Conservation (phyloP, 176 grass and related monocot genomes). For the Tillandsia leiboldiana region DNA sequence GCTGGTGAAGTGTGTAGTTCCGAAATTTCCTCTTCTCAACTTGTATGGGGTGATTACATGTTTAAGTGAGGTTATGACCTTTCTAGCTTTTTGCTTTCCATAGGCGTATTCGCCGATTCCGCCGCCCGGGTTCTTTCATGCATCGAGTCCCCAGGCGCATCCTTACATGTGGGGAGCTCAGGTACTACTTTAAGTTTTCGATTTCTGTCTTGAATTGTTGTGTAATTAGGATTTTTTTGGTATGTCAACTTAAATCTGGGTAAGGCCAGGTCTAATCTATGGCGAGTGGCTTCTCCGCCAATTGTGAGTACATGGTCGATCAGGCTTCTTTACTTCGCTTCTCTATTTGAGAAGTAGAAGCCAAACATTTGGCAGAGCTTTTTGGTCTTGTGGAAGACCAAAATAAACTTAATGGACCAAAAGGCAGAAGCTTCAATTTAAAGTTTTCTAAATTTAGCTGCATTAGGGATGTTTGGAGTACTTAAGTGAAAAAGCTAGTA, state of each 20-base stretch:
- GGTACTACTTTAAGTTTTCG: conserved; percentile 24
- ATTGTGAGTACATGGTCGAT: no score
- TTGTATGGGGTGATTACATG: conserved; percentile 1
- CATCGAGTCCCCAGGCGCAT: conserved; percentile 73
- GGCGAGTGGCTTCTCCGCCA: no score
- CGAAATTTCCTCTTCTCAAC: neutral
- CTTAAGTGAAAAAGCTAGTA: neutral
- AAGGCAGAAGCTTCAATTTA: no score
- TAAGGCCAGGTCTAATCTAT: neutral
- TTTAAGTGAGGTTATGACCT: neutral
- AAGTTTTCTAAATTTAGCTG: no score
- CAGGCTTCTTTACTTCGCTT: no score
- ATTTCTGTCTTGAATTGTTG: conserved; percentile 4
- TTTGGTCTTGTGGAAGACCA: neutral
- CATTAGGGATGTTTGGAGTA: no score
- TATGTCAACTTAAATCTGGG: neutral
- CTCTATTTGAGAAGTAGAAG: no score
- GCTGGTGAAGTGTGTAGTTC: conserved; percentile 5
- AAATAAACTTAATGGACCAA: neutral
- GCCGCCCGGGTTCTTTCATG: conserved; percentile 78
- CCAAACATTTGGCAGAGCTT: no score
- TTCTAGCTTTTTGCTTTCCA: conserved; percentile 9
- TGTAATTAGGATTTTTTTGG: neutral
- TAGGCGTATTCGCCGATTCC: conserved; percentile 83
- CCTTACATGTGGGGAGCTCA: conserved; percentile 97